phyloP scores from a whole-genome alignment of 306 rosid species.

The Ammopiptanthus mongolicus region DNA sequence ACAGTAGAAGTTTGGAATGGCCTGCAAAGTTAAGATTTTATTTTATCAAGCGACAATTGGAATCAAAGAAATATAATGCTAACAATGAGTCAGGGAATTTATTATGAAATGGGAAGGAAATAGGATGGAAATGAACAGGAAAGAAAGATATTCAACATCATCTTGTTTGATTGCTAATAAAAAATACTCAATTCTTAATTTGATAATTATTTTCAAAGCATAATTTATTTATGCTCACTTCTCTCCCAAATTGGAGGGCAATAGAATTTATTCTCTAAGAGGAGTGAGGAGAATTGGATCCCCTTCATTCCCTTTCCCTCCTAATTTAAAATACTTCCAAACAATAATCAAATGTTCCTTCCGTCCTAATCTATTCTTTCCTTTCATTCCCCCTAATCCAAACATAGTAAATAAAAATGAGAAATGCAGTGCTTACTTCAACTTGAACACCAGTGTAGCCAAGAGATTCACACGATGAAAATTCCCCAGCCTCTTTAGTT shows the following conservation, averaged over 20 bases:
- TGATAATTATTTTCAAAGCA: background rate
- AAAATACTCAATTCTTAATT: background rate
- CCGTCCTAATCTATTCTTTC: background rate
- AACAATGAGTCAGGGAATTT: constrained; percentile 4
- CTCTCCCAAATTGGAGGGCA: background rate
- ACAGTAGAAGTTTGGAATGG: constrained; percentile 45
- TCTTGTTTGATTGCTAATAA: background rate
- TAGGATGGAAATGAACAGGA: background rate
- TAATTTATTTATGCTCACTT: background rate
- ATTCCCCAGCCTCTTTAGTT: constrained; percentile 30
- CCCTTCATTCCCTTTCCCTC: background rate
- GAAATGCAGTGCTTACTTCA: constrained; percentile 27
- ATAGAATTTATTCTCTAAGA: background rate
- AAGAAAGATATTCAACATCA: background rate
- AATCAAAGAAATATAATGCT: constrained; percentile 7
- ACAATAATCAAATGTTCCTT: background rate
- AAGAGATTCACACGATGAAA: constrained; percentile 44
- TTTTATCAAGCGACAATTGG: background rate
- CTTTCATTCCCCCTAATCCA: background rate
- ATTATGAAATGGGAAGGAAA: background rate
- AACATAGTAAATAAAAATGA: background rate
- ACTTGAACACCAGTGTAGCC: constrained; percentile 39
- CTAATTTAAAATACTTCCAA: background rate
- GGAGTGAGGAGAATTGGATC: background rate
- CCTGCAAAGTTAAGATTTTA: constrained; percentile 37